Percentiles rank a stretch among this genome's conserved stretches.
phyloP scores from a whole-genome alignment of 2,329 filamentous ascomycete species.

The Beauveria pseudobassiana region DNA sequence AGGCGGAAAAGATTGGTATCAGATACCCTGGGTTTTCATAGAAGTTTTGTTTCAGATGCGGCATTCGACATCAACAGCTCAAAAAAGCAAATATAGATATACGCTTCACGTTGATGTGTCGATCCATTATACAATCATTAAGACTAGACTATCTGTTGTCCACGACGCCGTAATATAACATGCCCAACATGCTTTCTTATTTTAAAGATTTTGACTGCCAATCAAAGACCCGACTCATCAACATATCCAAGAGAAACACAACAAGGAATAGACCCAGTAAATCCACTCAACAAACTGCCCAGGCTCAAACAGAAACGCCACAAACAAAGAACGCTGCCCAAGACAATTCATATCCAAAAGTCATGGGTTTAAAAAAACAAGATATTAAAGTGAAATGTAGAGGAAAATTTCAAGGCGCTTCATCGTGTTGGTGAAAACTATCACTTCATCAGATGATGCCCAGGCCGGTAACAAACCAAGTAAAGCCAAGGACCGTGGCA shows the following conservation, averaged over 20 bases:
- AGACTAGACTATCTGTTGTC: not conserved
- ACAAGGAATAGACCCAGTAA: not conserved
- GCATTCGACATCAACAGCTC: not conserved
- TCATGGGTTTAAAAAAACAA: not conserved
- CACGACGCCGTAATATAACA: not conserved
- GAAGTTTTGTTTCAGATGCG: not conserved
- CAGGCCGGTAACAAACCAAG: slow-evolving; percentile 54
- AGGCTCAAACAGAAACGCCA: not conserved
- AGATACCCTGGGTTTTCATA: slow-evolving; percentile 3
- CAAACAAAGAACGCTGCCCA: not conserved
- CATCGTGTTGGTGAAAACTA: not conserved
- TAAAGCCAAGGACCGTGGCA: slow-evolving; percentile 52
- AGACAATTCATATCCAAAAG: not conserved
- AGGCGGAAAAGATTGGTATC: not conserved
- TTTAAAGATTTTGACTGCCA: not conserved
- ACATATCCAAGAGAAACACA: not conserved
- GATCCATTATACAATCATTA: slow-evolving; percentile 3
- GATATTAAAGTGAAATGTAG: slow-evolving; percentile 3
- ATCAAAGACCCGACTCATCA: not conserved
- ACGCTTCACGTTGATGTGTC: not conserved
- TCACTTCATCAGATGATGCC: slow-evolving; percentile 24
- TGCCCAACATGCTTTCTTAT: not conserved
- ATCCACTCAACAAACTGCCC: not conserved
- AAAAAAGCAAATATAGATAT: not conserved
- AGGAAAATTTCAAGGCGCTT: not conserved